Evolutionary conservation across 352 stramenopile species (phyloP), one percentile per base, ranked within the genome.

Genomic region (Globisporangium carolinianum): DNA sequence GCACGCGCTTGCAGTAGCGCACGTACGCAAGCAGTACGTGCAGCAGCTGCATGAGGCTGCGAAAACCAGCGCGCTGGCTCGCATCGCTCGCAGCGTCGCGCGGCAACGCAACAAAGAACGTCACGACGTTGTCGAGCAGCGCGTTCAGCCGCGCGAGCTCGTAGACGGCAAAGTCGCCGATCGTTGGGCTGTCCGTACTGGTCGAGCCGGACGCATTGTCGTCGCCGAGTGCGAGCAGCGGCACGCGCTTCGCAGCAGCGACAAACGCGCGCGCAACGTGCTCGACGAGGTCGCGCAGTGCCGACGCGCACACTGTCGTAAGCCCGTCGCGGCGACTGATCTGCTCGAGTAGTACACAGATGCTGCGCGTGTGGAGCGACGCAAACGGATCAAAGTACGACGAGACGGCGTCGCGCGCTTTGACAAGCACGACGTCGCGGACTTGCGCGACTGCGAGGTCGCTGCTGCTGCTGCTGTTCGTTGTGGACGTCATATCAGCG

Each of bases 51-150:
- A 91, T 72, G 32, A 91, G 60, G 48, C 66, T 74, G 24, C 67
- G 69, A 54, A 91, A 91, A 35, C 68, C 73, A 10, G 58, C 56
- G 14, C 57, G 53, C 53, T 76, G 70, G 5, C 70, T 60, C 32
- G 51, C 60, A 43, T 1, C 42, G 41, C 60, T 18, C 11, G 24
- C 45, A 1, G 47, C 11, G 3, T 65, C 67, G 43, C 61, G 69
- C 0, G 78, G 75, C 7, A 89, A 65, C 50, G 69, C 63, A 8
- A 86, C 78, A 47, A 91, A 87, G 35, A 91, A 49, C 37, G 68
- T 80, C n/a, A 87, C 57, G 18, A 79, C 62, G 36, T 91, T 88
- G 55, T 89, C 80, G 39, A 81, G 67, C 8, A 90, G 66, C n/a
- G 61, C 60, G 42, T 69, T 78, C 38, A 90, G 85, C 24, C 71